Evolutionary conservation across 2,329 filamentous ascomycete species (phyloP), one percentile per base, ranked within the genome.

Genomic region (Trichoderma arundinaceum): DNA sequence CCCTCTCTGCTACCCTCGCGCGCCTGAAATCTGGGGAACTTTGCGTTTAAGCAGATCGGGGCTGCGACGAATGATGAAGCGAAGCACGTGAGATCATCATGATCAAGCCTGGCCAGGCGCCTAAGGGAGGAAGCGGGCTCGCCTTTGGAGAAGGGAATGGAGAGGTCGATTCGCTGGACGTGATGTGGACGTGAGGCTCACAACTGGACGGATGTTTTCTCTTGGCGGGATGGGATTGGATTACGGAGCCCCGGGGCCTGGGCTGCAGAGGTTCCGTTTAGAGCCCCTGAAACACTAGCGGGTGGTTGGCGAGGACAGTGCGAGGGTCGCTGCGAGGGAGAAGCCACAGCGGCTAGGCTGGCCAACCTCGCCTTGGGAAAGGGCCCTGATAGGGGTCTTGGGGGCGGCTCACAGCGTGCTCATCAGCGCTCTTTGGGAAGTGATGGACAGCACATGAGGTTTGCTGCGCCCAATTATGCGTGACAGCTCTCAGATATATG

Each of bases 51-150:
- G 72, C 72, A 71, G 73, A 74, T 70, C 65, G 73, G 74, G 74
- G 72, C 75, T 72, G 70, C 70, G 70, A 71, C 65, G 64, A 64
- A 63, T 67, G 62, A 64, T 33, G 56, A 53, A 59, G 67, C 66
- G 69, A 70, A 68, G 71, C 71, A 69, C 64, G 70, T 72, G 71
- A 70, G 72, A 68, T 72, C 75, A 77, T 77, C 70, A 68, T 75
- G 73, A 68, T 71, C 51, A 52, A 66, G 65, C 41, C n/a, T 13
- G 44, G 28, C 41, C 39, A 49, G 39, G 28, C 33, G 51, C 49
- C 63, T 61, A 43, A 32, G 49, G 22, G n/a, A 51, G 52, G 7
- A 51, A 59, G 69, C 69, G 57, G 62, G 46, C 35, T 54, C 39
- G 59, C 39, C 57, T 48, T 44, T 39, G 38, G 19, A 28, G 17